These are phyloP conservation scores for Ceratocystiopsis sp. DNA, from an alignment of 2,329 filamentous ascomycete genomes.

Conservation along the genomic window DNA sequence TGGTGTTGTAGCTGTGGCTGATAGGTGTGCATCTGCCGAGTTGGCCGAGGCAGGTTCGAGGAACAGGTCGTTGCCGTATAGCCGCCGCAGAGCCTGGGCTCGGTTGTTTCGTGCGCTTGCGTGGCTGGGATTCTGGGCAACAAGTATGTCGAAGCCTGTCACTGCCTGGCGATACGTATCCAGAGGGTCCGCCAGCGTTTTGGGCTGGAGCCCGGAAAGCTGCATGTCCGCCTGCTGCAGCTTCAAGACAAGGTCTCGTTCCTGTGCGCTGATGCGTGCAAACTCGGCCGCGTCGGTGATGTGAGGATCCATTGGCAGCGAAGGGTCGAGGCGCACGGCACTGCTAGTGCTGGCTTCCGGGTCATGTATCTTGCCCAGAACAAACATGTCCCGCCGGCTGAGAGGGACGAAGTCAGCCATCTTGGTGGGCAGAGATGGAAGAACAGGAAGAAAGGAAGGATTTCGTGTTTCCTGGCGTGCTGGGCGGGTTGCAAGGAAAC, in stretches of 20 bases:
- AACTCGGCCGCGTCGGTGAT: slow-evolving; percentile 34
- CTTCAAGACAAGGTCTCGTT: slow-evolving; percentile 34
- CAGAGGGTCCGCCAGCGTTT: slow-evolving; percentile 17
- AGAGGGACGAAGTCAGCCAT: slow-evolving; percentile 21
- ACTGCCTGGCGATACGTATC: slow-evolving; percentile 31
- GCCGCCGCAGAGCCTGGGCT: slow-evolving; percentile 46
- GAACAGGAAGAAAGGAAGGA: neutral
- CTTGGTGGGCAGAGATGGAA: neutral
- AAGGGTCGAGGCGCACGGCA: slow-evolving; percentile 35
- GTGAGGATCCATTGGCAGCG: slow-evolving; percentile 39
- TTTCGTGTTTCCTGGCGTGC: neutral
- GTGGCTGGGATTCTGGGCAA: slow-evolving; percentile 43
- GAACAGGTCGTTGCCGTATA: slow-evolving; percentile 44
- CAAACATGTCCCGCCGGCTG: slow-evolving; percentile 40
- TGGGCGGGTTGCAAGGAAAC: too few species aligned
- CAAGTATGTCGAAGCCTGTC: slow-evolving; percentile 33
- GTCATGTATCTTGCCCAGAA: slow-evolving; percentile 51
- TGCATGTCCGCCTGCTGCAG: slow-evolving; percentile 40
- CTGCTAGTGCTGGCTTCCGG: slow-evolving; percentile 43
- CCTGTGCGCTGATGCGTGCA: slow-evolving; percentile 28
- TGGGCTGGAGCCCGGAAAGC: slow-evolving; percentile 24
- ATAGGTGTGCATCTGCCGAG: too few species aligned
- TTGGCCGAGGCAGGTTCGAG: slow-evolving; percentile 13
- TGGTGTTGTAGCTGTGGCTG: too few species aligned
- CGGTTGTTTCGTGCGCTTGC: slow-evolving; percentile 61